Evolutionary conservation across 2,329 filamentous ascomycete genomes (phyloP), one percentile per base, ranked within the genome.

Genomic region (Sclerotinia minor): DNA sequence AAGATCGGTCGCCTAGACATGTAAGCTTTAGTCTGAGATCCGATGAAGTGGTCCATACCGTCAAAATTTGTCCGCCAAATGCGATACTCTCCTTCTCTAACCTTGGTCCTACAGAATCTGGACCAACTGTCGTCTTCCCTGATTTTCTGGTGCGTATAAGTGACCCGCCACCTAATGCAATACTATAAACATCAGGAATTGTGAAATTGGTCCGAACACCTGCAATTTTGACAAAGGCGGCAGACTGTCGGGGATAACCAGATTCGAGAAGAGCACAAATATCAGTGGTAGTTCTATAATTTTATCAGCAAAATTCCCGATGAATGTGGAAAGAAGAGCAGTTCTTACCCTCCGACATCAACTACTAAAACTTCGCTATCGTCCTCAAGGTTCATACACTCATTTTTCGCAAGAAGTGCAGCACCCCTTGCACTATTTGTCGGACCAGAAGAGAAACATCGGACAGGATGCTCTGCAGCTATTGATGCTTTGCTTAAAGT

Each of bases 351-450:
- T 19, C 86, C 86, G 57, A 88, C 81, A 72, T 89, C 86, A 2
- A 87, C 80, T 9, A 76, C 74, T 54, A 87, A 71, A 6, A 73
- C 65, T 65, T 76, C 73, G 57, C 70, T 71, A 11, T 73, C 71
- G 60, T 73, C 72, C 52, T 67, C 29, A 67, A 71, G 29, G 32
- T 70, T 60, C 5, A 58, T 41, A 4, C 49, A 68, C 24, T 70
- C 65, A 13, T 69, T 54, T 64, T 73, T 75, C 8, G 74, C 73
- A 1, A 91, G 77, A 67, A 88, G 89, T 0, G 87, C 87, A 2
- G 87, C 87, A 0, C 87, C 86, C 64, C 83, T 82, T 80, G 88
- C 86, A 67, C 84, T 87, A 73, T 89, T 89, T 0, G 87, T 89
- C 2, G 87, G 85, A 0, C 87, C 87, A 50, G 83, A 86, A 0